Conservation (phyloP, 2,329 filamentous ascomycete species). For the Akanthomyces lecanii region DNA sequence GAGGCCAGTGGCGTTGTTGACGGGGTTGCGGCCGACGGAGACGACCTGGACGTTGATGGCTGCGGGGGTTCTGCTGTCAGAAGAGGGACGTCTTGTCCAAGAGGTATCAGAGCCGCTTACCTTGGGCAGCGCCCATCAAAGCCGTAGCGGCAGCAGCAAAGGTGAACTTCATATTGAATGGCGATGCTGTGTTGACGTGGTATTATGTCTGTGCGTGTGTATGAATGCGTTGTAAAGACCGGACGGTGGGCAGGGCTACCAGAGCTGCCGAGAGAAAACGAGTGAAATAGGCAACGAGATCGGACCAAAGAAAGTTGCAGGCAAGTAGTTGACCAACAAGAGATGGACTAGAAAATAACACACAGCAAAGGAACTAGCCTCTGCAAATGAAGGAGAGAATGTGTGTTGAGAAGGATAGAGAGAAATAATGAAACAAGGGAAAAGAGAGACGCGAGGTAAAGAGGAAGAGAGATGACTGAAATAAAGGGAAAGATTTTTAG, state of each 20-base stretch:
- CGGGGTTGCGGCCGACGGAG: slow-evolving; percentile 52
- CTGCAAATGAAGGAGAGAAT: slow-evolving; percentile 25
- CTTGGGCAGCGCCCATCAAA: slow-evolving; percentile 44
- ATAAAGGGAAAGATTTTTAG: slow-evolving; percentile 8
- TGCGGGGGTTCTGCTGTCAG: slow-evolving; percentile 17
- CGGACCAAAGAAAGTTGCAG: slow-evolving; percentile 19
- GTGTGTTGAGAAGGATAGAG: slow-evolving; percentile 27
- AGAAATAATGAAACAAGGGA: slow-evolving; percentile 24
- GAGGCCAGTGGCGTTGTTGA: slow-evolving; percentile 47
- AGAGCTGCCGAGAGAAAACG: slow-evolving; percentile 20
- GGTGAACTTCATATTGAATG: slow-evolving; percentile 50
- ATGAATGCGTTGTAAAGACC: slow-evolving; percentile 21
- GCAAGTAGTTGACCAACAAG: slow-evolving; percentile 24
- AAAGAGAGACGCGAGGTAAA: slow-evolving; percentile 24
- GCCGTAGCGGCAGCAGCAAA: slow-evolving; percentile 43
- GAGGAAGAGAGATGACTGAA: slow-evolving; percentile 20
- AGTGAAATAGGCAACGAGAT: slow-evolving; percentile 20
- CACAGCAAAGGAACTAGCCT: slow-evolving; percentile 28
- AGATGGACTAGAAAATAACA: slow-evolving; percentile 18
- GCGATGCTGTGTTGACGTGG: not conserved
- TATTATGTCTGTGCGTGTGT: slow-evolving; percentile 18
- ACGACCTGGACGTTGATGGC: slow-evolving; percentile 56
- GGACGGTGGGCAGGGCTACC: slow-evolving; percentile 28
- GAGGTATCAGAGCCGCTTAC: slow-evolving; percentile 27
- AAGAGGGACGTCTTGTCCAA: not conserved